Evolutionary conservation across 2,329 filamentous ascomycete genomes (phyloP), one percentile per base, ranked within the genome.

Genomic region (Venturia pyrina): DNA sequence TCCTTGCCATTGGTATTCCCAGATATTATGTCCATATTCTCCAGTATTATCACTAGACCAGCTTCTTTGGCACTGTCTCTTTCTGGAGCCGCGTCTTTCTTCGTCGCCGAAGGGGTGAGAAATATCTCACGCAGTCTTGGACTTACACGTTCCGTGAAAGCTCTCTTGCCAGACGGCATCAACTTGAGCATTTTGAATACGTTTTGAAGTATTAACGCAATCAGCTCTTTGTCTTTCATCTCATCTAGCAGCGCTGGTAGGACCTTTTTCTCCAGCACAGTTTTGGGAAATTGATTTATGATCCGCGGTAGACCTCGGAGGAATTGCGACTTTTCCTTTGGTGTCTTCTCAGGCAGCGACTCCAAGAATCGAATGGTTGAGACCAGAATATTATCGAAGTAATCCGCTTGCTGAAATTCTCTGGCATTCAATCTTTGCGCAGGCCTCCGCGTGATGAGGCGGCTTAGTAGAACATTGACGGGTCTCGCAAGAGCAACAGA

Each of bases 351-450:
- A 0, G 95, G 93, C 67, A 99, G 86, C 0, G 88, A 85, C 71
- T 99, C 95, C 34, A 99, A 80, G 73, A 99, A 99, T 15, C 95
- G 90, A 68, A 99, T 96, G 0, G 95, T 97, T 0, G 93, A 96
- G 28, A 99, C 91, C 5, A 99, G 82, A 59, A 98, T 90, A 72
- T 98, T 99, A 77, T 99, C 92, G 74, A 99, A 99, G 74, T 96
- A 99, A 70, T 91, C 88, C 72, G 92, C 96, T 75, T 97, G 87
- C 73, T 99, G 95, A 70, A 99, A 98, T 71, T 96, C 93, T 65
- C 85, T 87, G 5, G 93, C 92, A 34, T 87, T 92, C 79, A 98
- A 85, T 57, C 95, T 86, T 74, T 96, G 90, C 3, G 92, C 91
- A 2, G 95, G 91, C 65, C 92, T 83, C 68, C 95, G 84, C 0